Conservation (phyloP, 1,139 yeast genomes). For the Lodderomyces oxycetoniae region DNA sequence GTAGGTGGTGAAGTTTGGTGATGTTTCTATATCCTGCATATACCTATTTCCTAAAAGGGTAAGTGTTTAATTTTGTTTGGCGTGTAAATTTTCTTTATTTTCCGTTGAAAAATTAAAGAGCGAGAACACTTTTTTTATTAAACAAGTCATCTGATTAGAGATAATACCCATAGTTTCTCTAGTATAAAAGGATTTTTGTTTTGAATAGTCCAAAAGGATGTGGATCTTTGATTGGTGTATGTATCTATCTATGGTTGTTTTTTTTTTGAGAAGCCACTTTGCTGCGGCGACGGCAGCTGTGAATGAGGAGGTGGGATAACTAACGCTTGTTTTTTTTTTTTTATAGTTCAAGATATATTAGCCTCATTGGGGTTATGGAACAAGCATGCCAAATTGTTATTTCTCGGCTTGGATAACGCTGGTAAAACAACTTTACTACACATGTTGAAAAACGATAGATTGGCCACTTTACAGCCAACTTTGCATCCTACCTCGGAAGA, state of each 20-base stretch:
- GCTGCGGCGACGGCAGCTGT: not conserved
- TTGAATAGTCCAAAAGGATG: no score
- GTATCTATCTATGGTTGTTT: constrained; percentile 20
- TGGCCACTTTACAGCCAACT: constrained; percentile 96
- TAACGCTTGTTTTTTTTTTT: not conserved
- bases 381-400: constrained; percentile 93
- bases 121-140: no score
- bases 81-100: no score
- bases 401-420: constrained; percentile 96
- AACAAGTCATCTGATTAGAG: no score
- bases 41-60: no score
- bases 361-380: constrained; percentile 95
- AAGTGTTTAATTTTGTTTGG: no score
- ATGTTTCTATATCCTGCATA: no score
- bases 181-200: no score
- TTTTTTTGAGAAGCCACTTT: no score
- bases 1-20: no score
- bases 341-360: constrained; percentile 77
- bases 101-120: no score
- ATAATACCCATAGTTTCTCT: no score
- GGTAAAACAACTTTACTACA: constrained; percentile 96
- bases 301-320: not conserved
- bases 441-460: constrained; percentile 95
- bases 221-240: constrained; percentile 46
- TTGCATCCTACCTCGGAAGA: constrained; percentile 99